These are phyloP conservation scores for Trichoderma sp. DNA, from an alignment of 2,329 filamentous ascomycete genomes.

Conservation along the genomic window DNA sequence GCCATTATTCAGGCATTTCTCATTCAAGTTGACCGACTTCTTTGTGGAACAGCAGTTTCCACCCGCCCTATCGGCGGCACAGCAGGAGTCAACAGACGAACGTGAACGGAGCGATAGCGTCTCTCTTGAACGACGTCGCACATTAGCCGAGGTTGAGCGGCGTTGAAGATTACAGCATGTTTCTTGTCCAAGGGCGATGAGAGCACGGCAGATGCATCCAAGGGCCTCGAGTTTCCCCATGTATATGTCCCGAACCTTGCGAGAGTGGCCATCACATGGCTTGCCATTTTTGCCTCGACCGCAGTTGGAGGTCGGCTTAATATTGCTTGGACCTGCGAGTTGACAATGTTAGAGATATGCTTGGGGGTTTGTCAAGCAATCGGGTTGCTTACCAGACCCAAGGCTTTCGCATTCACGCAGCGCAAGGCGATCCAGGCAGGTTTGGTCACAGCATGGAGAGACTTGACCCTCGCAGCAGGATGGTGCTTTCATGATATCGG, in stretches of 20 bases:
- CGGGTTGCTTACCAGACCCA: not conserved
- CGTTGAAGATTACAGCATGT: slow-evolving; percentile 45
- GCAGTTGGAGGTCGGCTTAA: not conserved
- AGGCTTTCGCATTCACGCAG: slow-evolving; percentile 38
- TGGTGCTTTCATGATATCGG: not conserved
- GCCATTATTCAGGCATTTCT: not conserved
- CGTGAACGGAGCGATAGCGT: slow-evolving; percentile 15
- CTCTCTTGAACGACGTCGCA: not conserved
- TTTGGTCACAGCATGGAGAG: slow-evolving; percentile 42
- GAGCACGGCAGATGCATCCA: slow-evolving; percentile 53
- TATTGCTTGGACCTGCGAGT: slow-evolving; percentile 6
- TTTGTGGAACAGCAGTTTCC: not conserved
- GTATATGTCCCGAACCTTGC: not conserved
- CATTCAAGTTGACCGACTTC: not conserved
- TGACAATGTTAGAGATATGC: not conserved
- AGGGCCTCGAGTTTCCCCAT: slow-evolving; percentile 33
- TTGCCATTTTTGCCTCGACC: slow-evolving; percentile 28
- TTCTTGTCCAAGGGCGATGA: slow-evolving; percentile 51
- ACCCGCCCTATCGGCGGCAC: not conserved
- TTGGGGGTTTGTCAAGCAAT: not conserved
- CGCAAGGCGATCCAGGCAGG: slow-evolving; percentile 45
- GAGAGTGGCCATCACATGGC: slow-evolving; percentile 39
- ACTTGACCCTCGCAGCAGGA: slow-evolving; percentile 43
- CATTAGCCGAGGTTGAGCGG: slow-evolving; percentile 10
- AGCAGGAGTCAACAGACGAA: slow-evolving; percentile 31